These are phyloP conservation scores for Sinapis alba DNA, from an alignment of 441 rosid species.

Conservation along the genomic window DNA sequence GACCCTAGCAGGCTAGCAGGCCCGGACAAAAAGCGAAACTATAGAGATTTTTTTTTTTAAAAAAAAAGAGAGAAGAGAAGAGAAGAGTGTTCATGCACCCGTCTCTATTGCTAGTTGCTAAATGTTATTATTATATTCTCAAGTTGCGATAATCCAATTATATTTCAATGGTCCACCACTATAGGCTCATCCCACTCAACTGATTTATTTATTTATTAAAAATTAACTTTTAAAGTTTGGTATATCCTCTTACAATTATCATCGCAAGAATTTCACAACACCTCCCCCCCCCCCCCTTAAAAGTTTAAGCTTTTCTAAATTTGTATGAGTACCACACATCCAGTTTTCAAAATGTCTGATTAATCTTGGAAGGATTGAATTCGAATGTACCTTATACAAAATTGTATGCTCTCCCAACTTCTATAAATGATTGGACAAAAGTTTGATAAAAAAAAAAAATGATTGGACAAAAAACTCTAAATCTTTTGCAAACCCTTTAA, in stretches of 20 bases:
- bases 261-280: background rate
- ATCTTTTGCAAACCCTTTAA: no score
- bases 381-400: slow-evolving; percentile 4
- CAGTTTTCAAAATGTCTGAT: background rate
- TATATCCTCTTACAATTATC: slow-evolving; percentile 21
- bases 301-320: background rate
- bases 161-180: slow-evolving; percentile 28
- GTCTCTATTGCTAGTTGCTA: slow-evolving; percentile 15
- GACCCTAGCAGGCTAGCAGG: slow-evolving; percentile 32
- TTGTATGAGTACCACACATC: background rate
- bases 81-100: slow-evolving; percentile 35
- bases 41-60: slow-evolving; percentile 8
- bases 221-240: slow-evolving; percentile 6
- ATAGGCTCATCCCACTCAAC: slow-evolving; percentile 28
- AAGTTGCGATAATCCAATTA: slow-evolving; percentile 33
- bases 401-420: background rate
- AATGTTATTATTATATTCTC: slow-evolving; percentile 7
- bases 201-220: background rate
- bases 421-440: background rate
- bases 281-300: no score
- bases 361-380: background rate
- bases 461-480: no score
- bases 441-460: no score
- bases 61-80: slow-evolving; percentile 15
- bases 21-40: slow-evolving; percentile 13